Evolutionary conservation across 306 rosid genomes (phyloP), one percentile per base, ranked within the genome.

Genomic region (Casuarina equisetifolia): DNA sequence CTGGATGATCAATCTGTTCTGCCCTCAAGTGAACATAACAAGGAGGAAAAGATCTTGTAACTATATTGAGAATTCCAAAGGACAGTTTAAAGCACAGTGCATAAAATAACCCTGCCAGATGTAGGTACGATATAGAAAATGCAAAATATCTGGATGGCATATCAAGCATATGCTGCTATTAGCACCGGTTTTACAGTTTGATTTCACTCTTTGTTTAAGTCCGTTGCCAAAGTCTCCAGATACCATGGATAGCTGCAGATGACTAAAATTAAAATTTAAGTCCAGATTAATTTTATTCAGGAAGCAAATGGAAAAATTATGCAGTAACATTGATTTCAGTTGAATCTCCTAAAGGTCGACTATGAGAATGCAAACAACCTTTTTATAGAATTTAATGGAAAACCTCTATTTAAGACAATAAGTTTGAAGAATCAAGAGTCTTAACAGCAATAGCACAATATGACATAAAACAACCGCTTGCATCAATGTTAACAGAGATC

Each of bases 1-100:
- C 82, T 54, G 99, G 97, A 81, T 96, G 98, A 86, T 96, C 93
- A 79, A 96, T 90, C 97, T 92, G 96, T 83, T 78, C 99, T 86
- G 92, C 83, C 97, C 88, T 86, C 82, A 87, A 95, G 83, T 32
- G 78, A 66, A 85, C 82, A 73, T 63, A 77, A 72, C 80, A 72
- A 59, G 51, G 80, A 74, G 73, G 63, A 64, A 75, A 84, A 77
- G 49, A 42, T 69, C 57, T 66, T 17, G 53, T 35, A 8, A 75
- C 63, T 40, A 72, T 25, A 67, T 32, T 13, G 50, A 32, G 45
- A n/a, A 51, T 15, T 20, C 11, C 36, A 5, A 54, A 78, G 19
- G 48, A 52, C 36, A 13, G 62, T 72, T 6, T 9, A 13, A 51
- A 44, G 3, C 20, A 69, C 2, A 32, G 11, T 36, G 20, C 7